phyloP scores from a whole-genome alignment of 2,329 filamentous ascomycete genomes.

The Trichoderma sp. region DNA sequence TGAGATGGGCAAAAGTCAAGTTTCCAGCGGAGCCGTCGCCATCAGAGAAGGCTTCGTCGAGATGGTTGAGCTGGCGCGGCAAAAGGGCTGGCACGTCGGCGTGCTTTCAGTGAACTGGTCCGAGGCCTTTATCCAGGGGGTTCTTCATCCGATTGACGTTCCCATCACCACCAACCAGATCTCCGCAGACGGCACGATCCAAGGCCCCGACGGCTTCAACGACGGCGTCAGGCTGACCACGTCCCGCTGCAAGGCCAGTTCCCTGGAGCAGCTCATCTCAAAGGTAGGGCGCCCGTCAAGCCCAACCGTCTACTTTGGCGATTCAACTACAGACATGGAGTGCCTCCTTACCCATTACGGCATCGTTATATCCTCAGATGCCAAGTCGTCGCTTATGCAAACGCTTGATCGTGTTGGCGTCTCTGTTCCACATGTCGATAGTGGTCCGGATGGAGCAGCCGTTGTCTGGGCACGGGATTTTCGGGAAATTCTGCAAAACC shows the following conservation, averaged over 20 bases:
- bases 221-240: slow-evolving; percentile 39
- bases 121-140: slow-evolving; percentile 51
- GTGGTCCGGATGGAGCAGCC: slow-evolving; percentile 28
- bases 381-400: slow-evolving; percentile 41
- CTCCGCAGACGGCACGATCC: slow-evolving; percentile 44
- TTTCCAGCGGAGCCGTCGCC: slow-evolving; percentile 39
- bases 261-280: slow-evolving; percentile 35
- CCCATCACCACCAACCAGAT: slow-evolving; percentile 52
- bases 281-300: neutral
- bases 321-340: slow-evolving; percentile 60
- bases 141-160: slow-evolving; percentile 42
- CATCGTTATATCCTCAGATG: slow-evolving; percentile 50
- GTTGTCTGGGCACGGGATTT: slow-evolving; percentile 52
- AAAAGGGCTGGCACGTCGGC: slow-evolving; percentile 45
- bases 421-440: slow-evolving; percentile 44
- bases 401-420: slow-evolving; percentile 46
- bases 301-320: slow-evolving; percentile 54
- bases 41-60: slow-evolving; percentile 48
- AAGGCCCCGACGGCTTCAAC: slow-evolving; percentile 44
- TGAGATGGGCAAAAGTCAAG: slow-evolving; percentile 45
- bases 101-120: slow-evolving; percentile 60
- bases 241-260: slow-evolving; percentile 49
- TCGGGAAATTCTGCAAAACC: slow-evolving; percentile 45
- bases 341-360: slow-evolving; percentile 53
- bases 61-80: slow-evolving; percentile 36